Conservation (phyloP, 1,284 basidiomycete genomes). For the Limonomyces culmigenus region DNA sequence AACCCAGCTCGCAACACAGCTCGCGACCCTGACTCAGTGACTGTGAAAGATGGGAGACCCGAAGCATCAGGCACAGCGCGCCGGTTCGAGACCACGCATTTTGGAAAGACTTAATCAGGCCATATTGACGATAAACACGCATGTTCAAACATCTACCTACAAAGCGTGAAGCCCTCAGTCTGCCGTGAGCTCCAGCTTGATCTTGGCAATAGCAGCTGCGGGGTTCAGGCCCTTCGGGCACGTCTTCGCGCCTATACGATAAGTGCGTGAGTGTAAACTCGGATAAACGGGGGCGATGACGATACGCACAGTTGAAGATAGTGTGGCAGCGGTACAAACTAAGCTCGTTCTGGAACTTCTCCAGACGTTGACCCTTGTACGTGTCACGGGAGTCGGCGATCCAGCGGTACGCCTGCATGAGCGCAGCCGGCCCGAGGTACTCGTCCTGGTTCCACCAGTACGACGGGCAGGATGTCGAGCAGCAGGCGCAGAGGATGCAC, state of each 20-base stretch:
- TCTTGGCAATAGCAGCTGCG: slow-evolving; percentile 72
- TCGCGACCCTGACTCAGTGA: no score
- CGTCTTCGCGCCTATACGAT: slow-evolving; percentile 53
- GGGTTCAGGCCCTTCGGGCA: slow-evolving; percentile 96
- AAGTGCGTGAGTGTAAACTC: slow-evolving; percentile 2
- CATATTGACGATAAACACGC: no score
- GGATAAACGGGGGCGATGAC: not conserved
- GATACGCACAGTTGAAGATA: slow-evolving; percentile 71
- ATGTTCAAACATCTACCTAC: no score
- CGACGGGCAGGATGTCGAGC: slow-evolving; percentile 88
- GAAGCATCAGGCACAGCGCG: no score
- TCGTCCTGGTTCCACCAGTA: slow-evolving; percentile 99
- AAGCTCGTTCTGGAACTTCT: slow-evolving; percentile 89
- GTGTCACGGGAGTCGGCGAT: slow-evolving; percentile 93
- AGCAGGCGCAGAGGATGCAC: slow-evolving; percentile 89
- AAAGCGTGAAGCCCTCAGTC: no score
- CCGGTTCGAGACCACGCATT: no score
- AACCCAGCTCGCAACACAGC: no score
- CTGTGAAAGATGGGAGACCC: no score
- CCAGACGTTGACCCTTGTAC: slow-evolving; percentile 70
- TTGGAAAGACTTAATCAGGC: no score
- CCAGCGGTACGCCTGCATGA: slow-evolving; percentile 96
- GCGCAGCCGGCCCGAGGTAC: slow-evolving; percentile 91
- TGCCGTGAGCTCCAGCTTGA: slow-evolving; percentile 77
- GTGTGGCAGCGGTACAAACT: slow-evolving; percentile 90